Percentiles rank a stretch among this genome's conserved stretches.
Conservation (phyloP, 495 filamentous ascomycete species). For the Trichoderma parareesei region DNA sequence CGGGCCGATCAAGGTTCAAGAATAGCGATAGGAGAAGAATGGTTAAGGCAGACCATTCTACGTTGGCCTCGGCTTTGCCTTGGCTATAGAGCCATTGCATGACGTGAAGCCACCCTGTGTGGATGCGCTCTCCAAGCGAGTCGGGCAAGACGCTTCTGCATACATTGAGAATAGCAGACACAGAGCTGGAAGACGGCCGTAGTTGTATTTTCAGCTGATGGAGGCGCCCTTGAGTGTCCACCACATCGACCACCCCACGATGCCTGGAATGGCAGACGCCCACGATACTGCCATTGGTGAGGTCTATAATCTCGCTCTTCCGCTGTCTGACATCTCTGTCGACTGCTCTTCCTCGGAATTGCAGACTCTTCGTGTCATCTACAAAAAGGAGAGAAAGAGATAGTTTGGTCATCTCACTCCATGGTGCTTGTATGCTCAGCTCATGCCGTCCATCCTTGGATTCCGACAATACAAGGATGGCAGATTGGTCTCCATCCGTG, state of each 20-base stretch:
- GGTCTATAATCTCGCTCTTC: constrained; percentile 15
- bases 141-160: constrained; percentile 56
- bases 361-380: constrained; percentile 30
- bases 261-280: constrained; percentile 36
- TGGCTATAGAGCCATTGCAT: constrained; percentile 56
- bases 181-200: constrained; percentile 52
- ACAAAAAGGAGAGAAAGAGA: constrained; percentile 35
- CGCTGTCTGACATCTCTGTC: constrained; percentile 20
- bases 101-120: constrained; percentile 68
- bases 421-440: constrained; percentile 67
- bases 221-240: constrained; percentile 49
- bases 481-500: constrained; percentile 57
- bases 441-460: constrained; percentile 52
- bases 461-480: constrained; percentile 62
- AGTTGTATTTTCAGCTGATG: constrained; percentile 62
- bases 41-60: constrained; percentile 74
- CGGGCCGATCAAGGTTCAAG: constrained; percentile 28
- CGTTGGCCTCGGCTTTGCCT: constrained; percentile 42
- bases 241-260: constrained; percentile 54
- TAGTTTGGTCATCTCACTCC: constrained; percentile 55
- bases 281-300: constrained; percentile 29
- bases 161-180: constrained; percentile 49
- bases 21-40: constrained; percentile 55
- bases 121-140: constrained; percentile 53
- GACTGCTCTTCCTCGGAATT: constrained; percentile 26